Conservation (phyloP, 257 asterid genomes). For the Coffea eugenioides region DNA sequence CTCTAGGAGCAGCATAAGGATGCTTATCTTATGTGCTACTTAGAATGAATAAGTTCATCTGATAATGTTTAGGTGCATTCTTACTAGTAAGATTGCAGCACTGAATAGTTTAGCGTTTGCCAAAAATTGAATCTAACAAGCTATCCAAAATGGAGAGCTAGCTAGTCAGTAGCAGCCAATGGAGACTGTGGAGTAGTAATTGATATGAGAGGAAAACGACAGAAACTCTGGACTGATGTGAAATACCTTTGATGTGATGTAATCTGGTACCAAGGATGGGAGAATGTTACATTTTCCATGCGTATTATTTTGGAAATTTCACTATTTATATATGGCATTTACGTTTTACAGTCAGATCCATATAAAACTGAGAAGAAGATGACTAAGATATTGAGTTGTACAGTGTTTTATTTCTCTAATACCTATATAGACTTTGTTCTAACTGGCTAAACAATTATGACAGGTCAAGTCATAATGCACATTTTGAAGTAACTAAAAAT, state of each 20-base stretch:
- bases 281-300: constrained; percentile 6
- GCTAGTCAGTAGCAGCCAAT: neutral
- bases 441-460: no score
- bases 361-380: no score
- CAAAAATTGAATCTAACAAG: neutral
- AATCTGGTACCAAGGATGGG: constrained; percentile 20
- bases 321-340: neutral
- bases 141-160: neutral
- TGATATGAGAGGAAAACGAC: neutral
- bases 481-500: no score
- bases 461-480: no score
- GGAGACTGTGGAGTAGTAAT: neutral
- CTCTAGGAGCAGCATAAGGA: constrained; percentile 18
- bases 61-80: neutral
- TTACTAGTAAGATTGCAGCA: neutral
- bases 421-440: no score
- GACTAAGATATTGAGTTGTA: no score
- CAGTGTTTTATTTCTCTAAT: no score
- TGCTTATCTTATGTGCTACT: neutral
- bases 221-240: constrained; percentile 19
- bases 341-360: no score
- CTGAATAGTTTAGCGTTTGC: neutral
- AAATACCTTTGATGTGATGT: constrained; percentile 22
- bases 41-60: neutral
- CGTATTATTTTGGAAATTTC: constrained; percentile 3